Evolutionary conservation across 495 filamentous ascomycete species (phyloP), one percentile per base, ranked within the genome.

Genomic region (Tuber brumale): DNA sequence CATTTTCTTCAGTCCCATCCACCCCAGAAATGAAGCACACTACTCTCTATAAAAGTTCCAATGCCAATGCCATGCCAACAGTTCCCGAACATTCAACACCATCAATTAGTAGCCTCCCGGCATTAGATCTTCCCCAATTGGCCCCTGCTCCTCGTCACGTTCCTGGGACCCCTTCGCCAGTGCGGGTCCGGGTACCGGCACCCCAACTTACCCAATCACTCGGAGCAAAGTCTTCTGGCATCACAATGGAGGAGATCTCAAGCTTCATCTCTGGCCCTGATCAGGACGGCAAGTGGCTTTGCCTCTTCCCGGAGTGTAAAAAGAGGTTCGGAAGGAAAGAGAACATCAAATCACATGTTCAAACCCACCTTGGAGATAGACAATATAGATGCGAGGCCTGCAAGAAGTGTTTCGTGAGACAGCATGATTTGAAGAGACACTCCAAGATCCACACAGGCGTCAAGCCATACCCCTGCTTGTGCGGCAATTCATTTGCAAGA

Each of bases 321-420:
- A 94, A 95, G 79, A 88, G 89, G 21, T 99, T 98, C 82, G 93
- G 93, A 19, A 89, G 95, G 71, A 95, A 97, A 83, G 95, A 99
- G 85, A 99, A 99, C 84, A 96, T 97, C 86, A 96, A 95, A 82
- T 95, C 94, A 14, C 95, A 99, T 83, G 92, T 99, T 69, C 95
- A 99, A 84, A 97, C 95, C 1, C 95, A 99, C 82, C 90, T 99
- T 74, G 94, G 94, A 77, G 96, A 98, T 79, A 89, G 96, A 43
- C 96, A 97, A 82, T 99, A 91, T 85, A 89, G 90, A 81, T 99
- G 95, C 83, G 91, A 92, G 71, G 88, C 91, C 37, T 99, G 95
- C 85, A 87, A 90, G 39, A 97, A 97, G 84, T 93, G 93, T 84
- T 99, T 99, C 81, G 96, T 98, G 76, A 90, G 95, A 41, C 94